A percentile compares a stretch with the other conserved stretches of the same genome.
These are phyloP conservation scores for Mitragyna speciosa DNA, from an alignment of 257 asterid genomes.

Conservation along the genomic window DNA sequence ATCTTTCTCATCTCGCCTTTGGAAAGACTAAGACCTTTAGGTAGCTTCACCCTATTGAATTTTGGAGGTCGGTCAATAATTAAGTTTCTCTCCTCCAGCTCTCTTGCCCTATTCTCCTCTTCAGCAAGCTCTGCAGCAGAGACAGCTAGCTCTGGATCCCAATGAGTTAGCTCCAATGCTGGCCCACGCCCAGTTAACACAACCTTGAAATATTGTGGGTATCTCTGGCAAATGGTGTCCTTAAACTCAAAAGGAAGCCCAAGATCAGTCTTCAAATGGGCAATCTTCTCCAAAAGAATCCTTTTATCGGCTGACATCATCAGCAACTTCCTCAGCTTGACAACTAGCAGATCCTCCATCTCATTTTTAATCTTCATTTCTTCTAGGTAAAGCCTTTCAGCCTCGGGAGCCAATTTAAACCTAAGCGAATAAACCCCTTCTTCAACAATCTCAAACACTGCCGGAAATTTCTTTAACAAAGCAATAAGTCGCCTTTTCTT, in stretches of 20 bases:
- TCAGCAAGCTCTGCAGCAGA: constrained; percentile 96
- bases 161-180: constrained; percentile 79
- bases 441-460: constrained; percentile 91
- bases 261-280: constrained; percentile 79
- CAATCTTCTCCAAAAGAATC: constrained; percentile 87
- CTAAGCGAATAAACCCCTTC: constrained; percentile 85
- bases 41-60: constrained; percentile 78
- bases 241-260: constrained; percentile 87
- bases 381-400: constrained; percentile 89
- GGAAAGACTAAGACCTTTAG: constrained; percentile 81
- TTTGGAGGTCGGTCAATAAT: constrained; percentile 72
- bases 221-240: constrained; percentile 78
- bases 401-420: constrained; percentile 83
- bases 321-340: constrained; percentile 80
- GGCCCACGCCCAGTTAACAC: constrained; percentile 80
- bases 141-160: constrained; percentile 93
- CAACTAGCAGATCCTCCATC: constrained; percentile 87
- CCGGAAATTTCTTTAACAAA: constrained; percentile 76
- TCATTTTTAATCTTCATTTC: constrained; percentile 79
- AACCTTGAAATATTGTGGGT: constrained; percentile 87
- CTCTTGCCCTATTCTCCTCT: constrained; percentile 66
- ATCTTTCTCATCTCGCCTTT: constrained; percentile 94
- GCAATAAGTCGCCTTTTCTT: constrained; percentile 77
- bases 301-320: constrained; percentile 94
- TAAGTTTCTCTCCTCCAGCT: constrained; percentile 68